Evolutionary conservation across 352 stramenopile genomes (phyloP).

Genomic region (Phytophthora vignae): DNA sequence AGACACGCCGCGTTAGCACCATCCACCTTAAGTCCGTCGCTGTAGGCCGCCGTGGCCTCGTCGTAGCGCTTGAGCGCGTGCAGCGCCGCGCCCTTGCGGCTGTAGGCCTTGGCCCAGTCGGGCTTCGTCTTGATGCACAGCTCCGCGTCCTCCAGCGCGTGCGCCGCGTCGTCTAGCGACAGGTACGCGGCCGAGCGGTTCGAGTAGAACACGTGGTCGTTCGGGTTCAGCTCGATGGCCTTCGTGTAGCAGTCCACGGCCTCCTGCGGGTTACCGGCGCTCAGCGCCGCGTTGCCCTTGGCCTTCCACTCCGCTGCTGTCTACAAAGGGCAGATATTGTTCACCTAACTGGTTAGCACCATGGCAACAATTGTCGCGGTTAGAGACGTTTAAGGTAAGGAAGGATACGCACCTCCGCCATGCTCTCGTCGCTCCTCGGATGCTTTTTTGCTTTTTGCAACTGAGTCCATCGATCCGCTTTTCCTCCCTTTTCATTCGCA

Average conservation of each 20-base stretch:
- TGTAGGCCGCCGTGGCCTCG: constrained; percentile 86
- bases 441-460: constrained; percentile 24
- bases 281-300: constrained; percentile 96
- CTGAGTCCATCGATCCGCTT: constrained; percentile 30
- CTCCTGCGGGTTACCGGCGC: constrained; percentile 93
- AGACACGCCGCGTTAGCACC: constrained; percentile 92
- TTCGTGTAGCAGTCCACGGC: constrained; percentile 97
- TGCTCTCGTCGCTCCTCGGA: constrained; percentile 9
- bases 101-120: constrained; percentile 98
- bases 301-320: constrained; percentile 90
- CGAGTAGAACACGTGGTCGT: constrained; percentile 98
- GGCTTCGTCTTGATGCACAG: constrained; percentile 95
- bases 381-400: neutral
- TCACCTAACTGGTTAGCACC: neutral
- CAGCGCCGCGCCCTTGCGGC: constrained; percentile 97
- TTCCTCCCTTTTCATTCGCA: constrained; percentile 13
- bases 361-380: neutral
- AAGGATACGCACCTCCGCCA: constrained; percentile 30
- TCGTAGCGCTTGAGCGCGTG: constrained; percentile 93
- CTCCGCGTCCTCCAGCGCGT: constrained; percentile 97
- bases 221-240: constrained; percentile 95
- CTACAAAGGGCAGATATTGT: constrained; percentile 2
- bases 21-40: constrained; percentile 92
- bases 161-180: constrained; percentile 90
- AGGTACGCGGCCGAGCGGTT: constrained; percentile 99